Conservation (phyloP, 2,329 filamentous ascomycete genomes). For the Trichoderma breve region DNA sequence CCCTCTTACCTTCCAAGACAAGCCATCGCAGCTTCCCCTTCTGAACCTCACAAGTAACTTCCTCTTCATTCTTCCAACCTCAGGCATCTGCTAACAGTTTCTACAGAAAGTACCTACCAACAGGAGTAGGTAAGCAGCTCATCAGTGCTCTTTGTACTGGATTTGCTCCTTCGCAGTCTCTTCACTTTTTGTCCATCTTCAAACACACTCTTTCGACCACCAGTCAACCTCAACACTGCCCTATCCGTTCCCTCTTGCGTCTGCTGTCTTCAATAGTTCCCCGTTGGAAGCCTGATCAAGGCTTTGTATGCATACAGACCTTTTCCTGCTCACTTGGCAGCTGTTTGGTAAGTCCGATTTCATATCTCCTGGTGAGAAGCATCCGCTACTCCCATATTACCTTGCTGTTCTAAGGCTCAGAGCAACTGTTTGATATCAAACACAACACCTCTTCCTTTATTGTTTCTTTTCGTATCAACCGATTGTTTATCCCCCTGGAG, state of each 20-base stretch:
- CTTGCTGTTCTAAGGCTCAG: not conserved
- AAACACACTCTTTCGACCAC: slow-evolving; percentile 12
- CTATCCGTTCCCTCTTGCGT: slow-evolving; percentile 20
- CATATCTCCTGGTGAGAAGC: not conserved
- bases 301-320: slow-evolving; percentile 42
- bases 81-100: not conserved
- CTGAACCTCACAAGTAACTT: not conserved
- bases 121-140: not conserved
- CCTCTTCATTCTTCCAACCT: not conserved
- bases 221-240: slow-evolving; percentile 6
- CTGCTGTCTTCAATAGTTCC: slow-evolving; percentile 14
- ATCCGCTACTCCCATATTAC: not conserved
- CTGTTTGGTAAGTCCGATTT: slow-evolving; percentile 32
- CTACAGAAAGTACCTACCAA: not conserved
- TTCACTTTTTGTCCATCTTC: not conserved
- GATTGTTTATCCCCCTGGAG: not conserved
- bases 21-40: not conserved
- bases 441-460: not conserved
- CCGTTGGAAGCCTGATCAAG: slow-evolving; percentile 27
- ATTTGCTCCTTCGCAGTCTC: not conserved
- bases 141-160: not conserved
- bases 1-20: not conserved
- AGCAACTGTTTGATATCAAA: not conserved
- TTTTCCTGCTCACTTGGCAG: slow-evolving; percentile 32
- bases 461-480: not conserved